A percentile compares a stretch with the other conserved stretches of the same genome.
Conservation (phyloP, 2,329 filamentous ascomycete species). For the Penicillium decumbens region DNA sequence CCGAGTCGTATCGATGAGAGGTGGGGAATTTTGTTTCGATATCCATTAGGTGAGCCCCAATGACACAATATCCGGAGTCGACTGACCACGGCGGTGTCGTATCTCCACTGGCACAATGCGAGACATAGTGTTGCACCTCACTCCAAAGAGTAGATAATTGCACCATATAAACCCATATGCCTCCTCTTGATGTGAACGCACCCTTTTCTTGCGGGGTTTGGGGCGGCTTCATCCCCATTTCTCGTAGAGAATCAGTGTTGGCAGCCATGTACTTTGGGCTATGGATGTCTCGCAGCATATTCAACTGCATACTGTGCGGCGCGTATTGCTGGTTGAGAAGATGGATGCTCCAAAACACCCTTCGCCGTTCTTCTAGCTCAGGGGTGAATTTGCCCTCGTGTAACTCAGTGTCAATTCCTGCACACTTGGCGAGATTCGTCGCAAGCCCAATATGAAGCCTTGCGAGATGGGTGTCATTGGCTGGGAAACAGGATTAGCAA, state of each 20-base stretch:
- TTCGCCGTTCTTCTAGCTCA: slow-evolving; percentile 42
- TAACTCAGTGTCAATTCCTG: slow-evolving; percentile 45
- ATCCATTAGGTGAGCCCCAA: slow-evolving; percentile 50
- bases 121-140: slow-evolving; percentile 43
- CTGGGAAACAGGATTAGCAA: slow-evolving; percentile 26
- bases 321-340: slow-evolving; percentile 50
- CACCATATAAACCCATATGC: slow-evolving; percentile 50
- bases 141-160: slow-evolving; percentile 51
- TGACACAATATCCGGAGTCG: slow-evolving; percentile 49
- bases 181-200: slow-evolving; percentile 38
- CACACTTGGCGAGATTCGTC: slow-evolving; percentile 48
- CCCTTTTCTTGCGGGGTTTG: slow-evolving; percentile 46
- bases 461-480: slow-evolving; percentile 47
- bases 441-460: slow-evolving; percentile 50
- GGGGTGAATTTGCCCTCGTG: slow-evolving; percentile 36
- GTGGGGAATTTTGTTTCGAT: slow-evolving; percentile 44
- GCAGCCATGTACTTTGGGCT: slow-evolving; percentile 27
- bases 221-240: slow-evolving; percentile 36
- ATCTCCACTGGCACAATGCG: slow-evolving; percentile 46
- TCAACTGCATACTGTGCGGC: slow-evolving; percentile 43
- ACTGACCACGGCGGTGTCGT: slow-evolving; percentile 50
- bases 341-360: slow-evolving; percentile 51
- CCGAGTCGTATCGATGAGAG: slow-evolving; percentile 50
- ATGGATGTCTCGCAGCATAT: slow-evolving; percentile 41
- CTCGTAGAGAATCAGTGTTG: slow-evolving; percentile 20